These are phyloP conservation scores for Leucocoprinus birnbaumii DNA, from an alignment of 768 basidiomycete species.

Conservation along the genomic window DNA sequence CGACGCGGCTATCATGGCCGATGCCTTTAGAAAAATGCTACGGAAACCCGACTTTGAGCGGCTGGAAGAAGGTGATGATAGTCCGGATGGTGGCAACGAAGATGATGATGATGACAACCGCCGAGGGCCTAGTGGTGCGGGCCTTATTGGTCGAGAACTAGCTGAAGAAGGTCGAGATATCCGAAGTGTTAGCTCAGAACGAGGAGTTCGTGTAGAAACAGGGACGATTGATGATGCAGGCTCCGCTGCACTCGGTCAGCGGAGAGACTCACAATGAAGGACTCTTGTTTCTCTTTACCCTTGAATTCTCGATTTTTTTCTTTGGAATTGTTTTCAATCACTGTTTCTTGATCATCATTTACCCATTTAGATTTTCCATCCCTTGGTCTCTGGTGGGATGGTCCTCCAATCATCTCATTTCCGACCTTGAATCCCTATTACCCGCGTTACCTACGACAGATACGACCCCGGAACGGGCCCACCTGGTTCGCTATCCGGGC, in stretches of 20 bases:
- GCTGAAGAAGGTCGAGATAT: constrained; percentile 91
- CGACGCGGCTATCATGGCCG: constrained; percentile 91
- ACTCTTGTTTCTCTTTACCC: constrained; percentile 4
- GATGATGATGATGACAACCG: constrained; percentile 22
- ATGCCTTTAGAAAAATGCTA: constrained; percentile 86
- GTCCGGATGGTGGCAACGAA: constrained; percentile 42
- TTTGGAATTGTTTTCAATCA: constrained; percentile 8
- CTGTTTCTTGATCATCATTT: constrained; percentile 2
- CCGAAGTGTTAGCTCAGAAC: constrained; percentile 74
- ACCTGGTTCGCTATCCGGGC: background rate
- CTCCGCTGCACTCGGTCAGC: constrained; percentile 9
- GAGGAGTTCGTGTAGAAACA: constrained; percentile 73
- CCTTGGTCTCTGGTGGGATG: background rate
- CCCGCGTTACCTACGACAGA: constrained; percentile 5
- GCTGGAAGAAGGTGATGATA: constrained; percentile 65
- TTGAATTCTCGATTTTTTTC: constrained; percentile 3
- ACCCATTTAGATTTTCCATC: background rate
- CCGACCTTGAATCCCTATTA: background rate
- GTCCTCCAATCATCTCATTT: background rate
- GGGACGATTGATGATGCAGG: constrained; percentile 12
- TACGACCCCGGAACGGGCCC: background rate
- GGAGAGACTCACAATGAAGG: constrained; percentile 9
- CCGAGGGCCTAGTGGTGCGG: constrained; percentile 16
- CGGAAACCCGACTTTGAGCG: constrained; percentile 82
- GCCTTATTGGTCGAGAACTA: constrained; percentile 67